A percentile compares a stretch with the other conserved stretches of the same genome.
These are phyloP conservation scores for Plenodomus tracheiphilus DNA, from an alignment of 2,329 filamentous ascomycete species.

Conservation along the genomic window DNA sequence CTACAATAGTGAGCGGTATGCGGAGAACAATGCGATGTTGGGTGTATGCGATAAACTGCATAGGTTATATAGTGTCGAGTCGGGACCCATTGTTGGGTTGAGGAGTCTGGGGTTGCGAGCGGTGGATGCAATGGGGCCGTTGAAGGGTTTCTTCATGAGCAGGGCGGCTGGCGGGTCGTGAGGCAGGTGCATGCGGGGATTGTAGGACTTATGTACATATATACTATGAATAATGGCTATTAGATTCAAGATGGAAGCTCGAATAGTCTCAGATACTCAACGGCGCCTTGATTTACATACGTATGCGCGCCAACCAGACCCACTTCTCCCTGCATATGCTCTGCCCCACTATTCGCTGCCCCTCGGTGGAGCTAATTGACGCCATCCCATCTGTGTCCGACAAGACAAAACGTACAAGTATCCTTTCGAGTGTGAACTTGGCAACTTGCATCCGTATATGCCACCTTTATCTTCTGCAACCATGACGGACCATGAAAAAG, in stretches of 20 bases:
- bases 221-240: neutral
- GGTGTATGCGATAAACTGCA: conserved; percentile 88
- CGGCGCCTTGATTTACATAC: too few species aligned
- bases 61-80: conserved; percentile 82
- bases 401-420: neutral
- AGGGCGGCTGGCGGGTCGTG: conserved; percentile 52
- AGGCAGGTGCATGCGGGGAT: too few species aligned
- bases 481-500: conserved; percentile 34
- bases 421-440: too few species aligned
- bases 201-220: conserved; percentile 10
- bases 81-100: conserved; percentile 77
- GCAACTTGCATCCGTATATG: too few species aligned
- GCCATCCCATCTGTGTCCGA: neutral
- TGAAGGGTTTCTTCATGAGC: conserved; percentile 88
- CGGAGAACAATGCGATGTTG: conserved; percentile 75
- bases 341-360: conserved; percentile 22
- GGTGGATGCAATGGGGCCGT: conserved; percentile 71
- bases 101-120: conserved; percentile 75
- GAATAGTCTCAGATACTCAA: too few species aligned
- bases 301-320: neutral
- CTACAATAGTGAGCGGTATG: conserved; percentile 81
- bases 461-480: too few species aligned
- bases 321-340: neutral
- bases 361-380: conserved; percentile 6
- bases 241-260: too few species aligned